phyloP scores from a whole-genome alignment of 2,329 filamentous ascomycete species.

The Cladorrhinum sp. region DNA sequence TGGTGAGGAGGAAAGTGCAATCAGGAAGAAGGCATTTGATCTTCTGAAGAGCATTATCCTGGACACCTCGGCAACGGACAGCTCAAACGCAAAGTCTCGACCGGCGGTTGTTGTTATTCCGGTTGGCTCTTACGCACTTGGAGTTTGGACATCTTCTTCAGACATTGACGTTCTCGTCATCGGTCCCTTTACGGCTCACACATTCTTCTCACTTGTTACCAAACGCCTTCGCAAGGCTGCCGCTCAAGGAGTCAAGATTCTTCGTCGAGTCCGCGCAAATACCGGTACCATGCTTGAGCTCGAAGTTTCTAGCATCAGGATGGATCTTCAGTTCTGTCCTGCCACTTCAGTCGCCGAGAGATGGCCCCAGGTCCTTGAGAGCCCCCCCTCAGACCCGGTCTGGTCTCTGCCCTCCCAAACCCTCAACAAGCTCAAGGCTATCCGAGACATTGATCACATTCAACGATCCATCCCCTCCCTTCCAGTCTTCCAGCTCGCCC shows the following conservation, averaged over 20 bases:
- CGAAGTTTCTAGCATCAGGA: slow-evolving; percentile 53
- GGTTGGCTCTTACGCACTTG: slow-evolving; percentile 65
- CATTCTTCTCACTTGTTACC: slow-evolving; percentile 58
- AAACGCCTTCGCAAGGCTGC: slow-evolving; percentile 52
- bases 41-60: slow-evolving; percentile 44
- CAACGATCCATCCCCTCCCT: slow-evolving; percentile 58
- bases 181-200: slow-evolving; percentile 57
- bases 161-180: slow-evolving; percentile 67
- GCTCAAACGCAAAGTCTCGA: slow-evolving; percentile 9
- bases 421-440: slow-evolving; percentile 61
- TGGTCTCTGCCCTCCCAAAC: slow-evolving; percentile 56
- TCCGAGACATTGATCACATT: slow-evolving; percentile 60
- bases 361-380: slow-evolving; percentile 46
- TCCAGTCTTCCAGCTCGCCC: slow-evolving; percentile 54
- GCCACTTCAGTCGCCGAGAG: slow-evolving; percentile 53
- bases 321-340: slow-evolving; percentile 66
- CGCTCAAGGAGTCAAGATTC: slow-evolving; percentile 43
- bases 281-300: slow-evolving; percentile 65
- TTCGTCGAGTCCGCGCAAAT: slow-evolving; percentile 56
- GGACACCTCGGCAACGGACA: slow-evolving; percentile 26
- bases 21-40: slow-evolving; percentile 43
- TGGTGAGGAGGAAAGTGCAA: slow-evolving; percentile 39
- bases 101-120: slow-evolving; percentile 51
- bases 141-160: slow-evolving; percentile 58
- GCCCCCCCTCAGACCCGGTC: slow-evolving; percentile 49